A percentile compares a stretch with the other conserved stretches of the same genome.
Evolutionary conservation across 306 rosid genomes (phyloP).

Genomic region (Fragaria nilgerrensis): DNA sequence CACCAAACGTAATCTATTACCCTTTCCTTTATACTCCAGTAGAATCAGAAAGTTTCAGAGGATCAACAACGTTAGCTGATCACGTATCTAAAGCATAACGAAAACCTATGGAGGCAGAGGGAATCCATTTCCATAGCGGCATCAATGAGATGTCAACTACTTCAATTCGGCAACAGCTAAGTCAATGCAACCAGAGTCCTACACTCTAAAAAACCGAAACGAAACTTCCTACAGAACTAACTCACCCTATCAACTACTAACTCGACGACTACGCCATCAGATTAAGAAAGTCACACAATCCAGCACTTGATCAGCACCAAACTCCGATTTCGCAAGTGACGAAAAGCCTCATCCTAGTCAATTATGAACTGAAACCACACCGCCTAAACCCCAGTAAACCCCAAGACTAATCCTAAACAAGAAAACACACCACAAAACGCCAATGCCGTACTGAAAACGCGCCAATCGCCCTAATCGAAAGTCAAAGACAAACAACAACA

Average conservation of each 20-base stretch:
- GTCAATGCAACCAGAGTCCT: constrained; percentile 11
- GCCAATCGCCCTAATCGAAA: constrained; percentile 19
- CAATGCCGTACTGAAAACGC: constrained; percentile 35
- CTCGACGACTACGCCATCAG: not conserved
- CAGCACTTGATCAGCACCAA: constrained; percentile 4
- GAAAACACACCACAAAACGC: constrained; percentile 6
- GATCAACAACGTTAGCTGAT: not conserved
- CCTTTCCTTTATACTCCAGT: not conserved
- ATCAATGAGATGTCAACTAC: not conserved
- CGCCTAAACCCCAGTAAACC: constrained; percentile 23
- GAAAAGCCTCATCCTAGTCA: not conserved
- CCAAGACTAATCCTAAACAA: constrained; percentile 7
- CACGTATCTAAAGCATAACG: not conserved
- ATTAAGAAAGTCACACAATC: not conserved
- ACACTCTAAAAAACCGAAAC: not conserved
- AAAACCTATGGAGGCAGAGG: not conserved
- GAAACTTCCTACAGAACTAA: not conserved
- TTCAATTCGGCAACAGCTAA: not conserved
- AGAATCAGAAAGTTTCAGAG: not conserved
- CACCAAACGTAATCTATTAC: not conserved
- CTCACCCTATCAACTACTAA: not conserved
- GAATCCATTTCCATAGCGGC: not conserved
- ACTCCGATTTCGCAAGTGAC: not conserved
- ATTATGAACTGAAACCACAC: not conserved
- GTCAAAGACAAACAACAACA: not conserved